phyloP scores from a whole-genome alignment of 306 rosid species.

The Nissolia schottii region DNA sequence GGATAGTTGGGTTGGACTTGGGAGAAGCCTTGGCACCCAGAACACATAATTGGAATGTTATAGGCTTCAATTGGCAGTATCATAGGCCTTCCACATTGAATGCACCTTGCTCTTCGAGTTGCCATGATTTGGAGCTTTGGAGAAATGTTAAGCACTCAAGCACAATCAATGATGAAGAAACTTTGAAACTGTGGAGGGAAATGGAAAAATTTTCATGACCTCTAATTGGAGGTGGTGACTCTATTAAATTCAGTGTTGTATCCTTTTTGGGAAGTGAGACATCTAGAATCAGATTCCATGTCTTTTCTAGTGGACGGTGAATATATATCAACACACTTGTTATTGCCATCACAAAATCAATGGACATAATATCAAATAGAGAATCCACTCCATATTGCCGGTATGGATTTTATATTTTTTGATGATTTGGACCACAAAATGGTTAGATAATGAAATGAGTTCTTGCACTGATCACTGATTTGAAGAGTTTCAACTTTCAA shows the following conservation, averaged over 20 bases:
- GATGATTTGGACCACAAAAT: too few species aligned
- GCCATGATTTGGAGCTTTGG: conserved; percentile 17
- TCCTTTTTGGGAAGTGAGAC: background rate
- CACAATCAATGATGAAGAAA: background rate
- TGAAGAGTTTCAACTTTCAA: too few species aligned
- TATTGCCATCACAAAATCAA: background rate
- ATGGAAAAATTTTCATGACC: background rate
- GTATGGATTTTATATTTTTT: background rate
- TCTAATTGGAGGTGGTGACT: background rate
- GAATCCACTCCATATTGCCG: background rate
- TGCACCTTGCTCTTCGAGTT: conserved; percentile 30
- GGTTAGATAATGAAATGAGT: too few species aligned
- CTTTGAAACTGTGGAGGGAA: background rate
- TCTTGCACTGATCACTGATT: too few species aligned
- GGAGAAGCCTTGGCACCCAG: conserved; percentile 2
- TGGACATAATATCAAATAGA: background rate
- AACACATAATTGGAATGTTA: conserved; percentile 10
- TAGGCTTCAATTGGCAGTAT: conserved; percentile 16
- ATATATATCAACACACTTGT: background rate
- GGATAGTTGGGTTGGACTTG: background rate
- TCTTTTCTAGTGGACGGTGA: conserved; percentile 8
- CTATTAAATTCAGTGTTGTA: background rate
- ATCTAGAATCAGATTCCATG: conserved; percentile 30
- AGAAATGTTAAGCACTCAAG: background rate
- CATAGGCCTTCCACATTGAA: conserved; percentile 19